Evolutionary conservation across 2,329 filamentous ascomycete species (phyloP), one percentile per base, ranked within the genome.

Genomic region (Clonostachys byssicola): DNA sequence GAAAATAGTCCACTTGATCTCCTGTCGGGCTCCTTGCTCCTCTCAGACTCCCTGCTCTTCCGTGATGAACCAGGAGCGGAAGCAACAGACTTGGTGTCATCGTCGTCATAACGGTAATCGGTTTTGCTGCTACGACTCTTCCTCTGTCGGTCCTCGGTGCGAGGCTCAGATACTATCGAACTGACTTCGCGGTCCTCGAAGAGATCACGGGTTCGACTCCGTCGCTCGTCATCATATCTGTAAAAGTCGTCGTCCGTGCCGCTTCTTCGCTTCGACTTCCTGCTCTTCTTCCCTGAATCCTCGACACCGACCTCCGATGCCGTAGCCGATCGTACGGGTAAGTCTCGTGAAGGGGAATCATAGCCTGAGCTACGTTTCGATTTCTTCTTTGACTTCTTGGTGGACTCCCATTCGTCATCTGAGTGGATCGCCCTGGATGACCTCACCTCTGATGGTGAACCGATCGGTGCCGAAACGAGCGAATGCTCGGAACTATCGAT

Each of bases 151-250:
- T 63, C 62, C 14, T 66, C 60, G 14, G 57, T 55, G 17, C 63
- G 63, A 38, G 67, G 64, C 44, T 73, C 73, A 6, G 77, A 79
- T 6, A 75, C 68, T 12, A 76, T 67, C 34, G 76, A 80, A 50
- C 66, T 70, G 17, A 72, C 67, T 39, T 77, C 74, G n/a, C 68
- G 68, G 47, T 75, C 70, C 23, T 73, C 65, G 47, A 67, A 71
- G 3, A 56, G 59, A n/a, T 68, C 67, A 5, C 60, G 62, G 41
- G 59, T 63, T 52, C 62, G 63, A 58, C 73, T 64, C 34, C 68
- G 62, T 30, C 67, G 65, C 45, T 72, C 64, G 43, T 65, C 62
- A 49, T 65, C 61, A 18, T 55, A 46, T 10, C 58, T 54, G 12
- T 56, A 64, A 51, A 54, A 65, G 46, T 62, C 67, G 46, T 64